Conservation (phyloP, 176 grass and related monocot species). For the Oryza brachyantha region DNA sequence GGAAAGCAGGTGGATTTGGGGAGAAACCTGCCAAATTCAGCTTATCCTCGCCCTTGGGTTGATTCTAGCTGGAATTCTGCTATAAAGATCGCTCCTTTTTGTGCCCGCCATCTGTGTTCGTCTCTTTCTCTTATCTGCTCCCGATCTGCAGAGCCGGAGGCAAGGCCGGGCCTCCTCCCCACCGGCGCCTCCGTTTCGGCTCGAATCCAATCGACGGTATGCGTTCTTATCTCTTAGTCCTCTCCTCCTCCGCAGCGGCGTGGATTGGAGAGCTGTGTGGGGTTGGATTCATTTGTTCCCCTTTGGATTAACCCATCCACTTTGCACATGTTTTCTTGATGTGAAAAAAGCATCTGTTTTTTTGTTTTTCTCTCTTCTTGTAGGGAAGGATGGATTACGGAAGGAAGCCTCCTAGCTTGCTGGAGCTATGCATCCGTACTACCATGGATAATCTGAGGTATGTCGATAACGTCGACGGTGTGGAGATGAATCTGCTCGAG, state of each 20-base stretch:
- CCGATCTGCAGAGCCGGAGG: neutral
- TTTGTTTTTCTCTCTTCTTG: neutral
- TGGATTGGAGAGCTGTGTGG: neutral
- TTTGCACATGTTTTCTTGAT: neutral
- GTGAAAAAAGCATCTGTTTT: neutral
- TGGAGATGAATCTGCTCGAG: conserved; percentile 40
- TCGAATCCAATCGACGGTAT: neutral
- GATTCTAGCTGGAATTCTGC: neutral
- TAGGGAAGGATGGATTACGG: conserved; percentile 13
- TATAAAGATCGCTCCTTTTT: neutral
- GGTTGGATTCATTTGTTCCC: neutral
- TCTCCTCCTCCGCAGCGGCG: neutral
- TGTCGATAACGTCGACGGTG: conserved; percentile 17
- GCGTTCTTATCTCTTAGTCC: neutral
- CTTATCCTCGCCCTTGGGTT: neutral
- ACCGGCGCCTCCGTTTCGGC: neutral
- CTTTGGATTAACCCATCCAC: neutral
- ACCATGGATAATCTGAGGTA: conserved; percentile 40
- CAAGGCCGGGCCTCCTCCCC: neutral
- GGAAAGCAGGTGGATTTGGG: neutral
- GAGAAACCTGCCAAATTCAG: neutral
- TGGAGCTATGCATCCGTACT: conserved; percentile 45
- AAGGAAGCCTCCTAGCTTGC: conserved; percentile 39
- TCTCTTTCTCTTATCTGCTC: neutral
- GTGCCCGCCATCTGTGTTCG: neutral